phyloP scores from a whole-genome alignment of 768 basidiomycete species.

The Auricularia sp. region DNA sequence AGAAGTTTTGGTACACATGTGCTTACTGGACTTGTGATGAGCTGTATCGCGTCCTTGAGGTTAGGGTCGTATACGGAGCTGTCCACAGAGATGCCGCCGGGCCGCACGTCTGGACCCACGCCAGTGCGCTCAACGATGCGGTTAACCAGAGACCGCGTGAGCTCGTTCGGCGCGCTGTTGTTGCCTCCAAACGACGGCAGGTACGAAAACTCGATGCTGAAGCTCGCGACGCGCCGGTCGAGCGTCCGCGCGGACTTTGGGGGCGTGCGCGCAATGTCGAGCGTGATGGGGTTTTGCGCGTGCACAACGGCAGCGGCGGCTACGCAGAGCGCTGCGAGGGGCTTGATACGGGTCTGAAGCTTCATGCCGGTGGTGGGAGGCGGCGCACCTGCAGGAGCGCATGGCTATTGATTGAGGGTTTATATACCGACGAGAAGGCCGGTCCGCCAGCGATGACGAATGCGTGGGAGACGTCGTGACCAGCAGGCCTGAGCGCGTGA shows the following conservation, averaged over 20 bases:
- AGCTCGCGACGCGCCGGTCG: constrained; percentile 17
- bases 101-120: constrained; percentile 19
- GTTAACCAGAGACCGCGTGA: constrained; percentile 18
- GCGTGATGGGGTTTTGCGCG: no score
- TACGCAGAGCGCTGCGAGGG: no score
- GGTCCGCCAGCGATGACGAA: no score
- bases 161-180: constrained; percentile 18
- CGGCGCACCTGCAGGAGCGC: no score
- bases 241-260: constrained; percentile 16
- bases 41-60: constrained; percentile 12
- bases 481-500: no score
- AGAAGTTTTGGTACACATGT: not conserved
- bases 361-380: no score
- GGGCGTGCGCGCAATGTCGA: constrained; percentile 9
- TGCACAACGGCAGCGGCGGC: no score
- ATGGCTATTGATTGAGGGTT: no score
- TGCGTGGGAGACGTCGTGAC: no score
- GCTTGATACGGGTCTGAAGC: no score
- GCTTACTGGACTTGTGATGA: constrained; percentile 18
- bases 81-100: constrained; percentile 24
- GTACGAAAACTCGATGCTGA: constrained; percentile 23
- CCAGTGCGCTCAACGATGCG: constrained; percentile 20
- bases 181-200: constrained; percentile 21
- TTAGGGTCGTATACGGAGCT: constrained; percentile 16
- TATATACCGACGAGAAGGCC: no score